Conservation (phyloP, 2,329 filamentous ascomycete genomes). For the Samsoniella hepiali region DNA sequence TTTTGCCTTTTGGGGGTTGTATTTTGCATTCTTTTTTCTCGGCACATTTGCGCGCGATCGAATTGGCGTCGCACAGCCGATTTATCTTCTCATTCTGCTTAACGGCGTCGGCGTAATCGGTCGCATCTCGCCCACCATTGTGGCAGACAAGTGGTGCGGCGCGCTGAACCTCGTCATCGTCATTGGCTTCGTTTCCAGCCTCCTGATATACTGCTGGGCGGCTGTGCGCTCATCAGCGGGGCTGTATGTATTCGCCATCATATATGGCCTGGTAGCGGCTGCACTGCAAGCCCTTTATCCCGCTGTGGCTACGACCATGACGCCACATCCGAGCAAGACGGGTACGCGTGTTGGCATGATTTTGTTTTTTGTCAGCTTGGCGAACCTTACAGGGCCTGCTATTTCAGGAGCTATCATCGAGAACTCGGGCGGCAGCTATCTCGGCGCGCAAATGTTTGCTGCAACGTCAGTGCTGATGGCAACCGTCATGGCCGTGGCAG, state of each 20-base stretch:
- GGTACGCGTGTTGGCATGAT: slow-evolving; percentile 38
- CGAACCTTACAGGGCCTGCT: slow-evolving; percentile 29
- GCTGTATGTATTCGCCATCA: slow-evolving; percentile 28
- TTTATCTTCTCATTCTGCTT: slow-evolving; percentile 34
- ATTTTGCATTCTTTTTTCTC: slow-evolving; percentile 47
- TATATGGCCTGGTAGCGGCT: slow-evolving; percentile 51
- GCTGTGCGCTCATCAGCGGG: slow-evolving; percentile 26
- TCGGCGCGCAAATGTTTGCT: slow-evolving; percentile 42
- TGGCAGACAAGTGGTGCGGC: slow-evolving; percentile 48
- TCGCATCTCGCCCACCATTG: slow-evolving; percentile 44
- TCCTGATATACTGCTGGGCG: slow-evolving; percentile 31
- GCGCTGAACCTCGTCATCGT: slow-evolving; percentile 50
- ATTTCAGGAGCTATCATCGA: slow-evolving; percentile 26
- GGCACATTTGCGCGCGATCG: slow-evolving; percentile 44
- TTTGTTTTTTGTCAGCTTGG: slow-evolving; percentile 30
- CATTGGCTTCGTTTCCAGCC: slow-evolving; percentile 23
- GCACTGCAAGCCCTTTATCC: slow-evolving; percentile 51
- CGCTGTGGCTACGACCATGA: slow-evolving; percentile 43
- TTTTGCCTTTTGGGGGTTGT: slow-evolving; percentile 36
- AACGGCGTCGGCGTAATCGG: slow-evolving; percentile 51
- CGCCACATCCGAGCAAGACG: slow-evolving; percentile 30
- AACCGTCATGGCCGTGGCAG: slow-evolving; percentile 45
- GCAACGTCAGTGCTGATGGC: slow-evolving; percentile 53
- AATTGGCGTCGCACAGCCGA: slow-evolving; percentile 22
- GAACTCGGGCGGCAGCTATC: slow-evolving; percentile 17